These are phyloP conservation scores for Phytomonas sp. DNA, from an alignment of 208 protist genomes.

Conservation along the genomic window DNA sequence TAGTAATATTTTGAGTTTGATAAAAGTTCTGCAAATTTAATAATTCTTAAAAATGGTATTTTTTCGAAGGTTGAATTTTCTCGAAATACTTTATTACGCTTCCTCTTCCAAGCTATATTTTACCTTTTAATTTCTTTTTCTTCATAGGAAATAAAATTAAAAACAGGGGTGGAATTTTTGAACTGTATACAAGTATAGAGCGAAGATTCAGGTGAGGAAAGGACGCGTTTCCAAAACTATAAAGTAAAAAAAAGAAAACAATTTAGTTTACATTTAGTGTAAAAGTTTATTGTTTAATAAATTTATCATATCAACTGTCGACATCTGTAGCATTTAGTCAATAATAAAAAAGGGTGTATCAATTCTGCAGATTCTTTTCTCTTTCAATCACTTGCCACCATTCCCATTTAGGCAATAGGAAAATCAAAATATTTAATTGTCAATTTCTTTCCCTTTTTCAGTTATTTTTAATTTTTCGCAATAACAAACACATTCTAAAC, in stretches of 20 bases:
- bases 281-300: background rate
- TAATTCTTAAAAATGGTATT: background rate
- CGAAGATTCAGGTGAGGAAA: background rate
- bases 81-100: background rate
- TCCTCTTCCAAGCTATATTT: constrained; percentile 6
- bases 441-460: background rate
- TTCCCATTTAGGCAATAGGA: background rate
- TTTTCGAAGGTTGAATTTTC: constrained; percentile 4
- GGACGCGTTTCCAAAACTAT: background rate
- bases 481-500: background rate
- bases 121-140: constrained; percentile 4
- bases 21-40: background rate
- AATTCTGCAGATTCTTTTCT: background rate
- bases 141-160: background rate
- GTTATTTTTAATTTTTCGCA: background rate
- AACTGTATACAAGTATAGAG: constrained; percentile 4
- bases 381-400: background rate
- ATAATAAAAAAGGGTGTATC: background rate
- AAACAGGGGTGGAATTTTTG: background rate
- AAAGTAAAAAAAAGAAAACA: background rate
- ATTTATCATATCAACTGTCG: background rate
- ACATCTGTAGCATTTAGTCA: too few relatives aligned
- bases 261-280: background rate
- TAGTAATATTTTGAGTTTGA: background rate
- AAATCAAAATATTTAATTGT: background rate